phyloP scores from a whole-genome alignment of 2,329 filamentous ascomycete species.

The Pseudogymnoascus sp. region DNA sequence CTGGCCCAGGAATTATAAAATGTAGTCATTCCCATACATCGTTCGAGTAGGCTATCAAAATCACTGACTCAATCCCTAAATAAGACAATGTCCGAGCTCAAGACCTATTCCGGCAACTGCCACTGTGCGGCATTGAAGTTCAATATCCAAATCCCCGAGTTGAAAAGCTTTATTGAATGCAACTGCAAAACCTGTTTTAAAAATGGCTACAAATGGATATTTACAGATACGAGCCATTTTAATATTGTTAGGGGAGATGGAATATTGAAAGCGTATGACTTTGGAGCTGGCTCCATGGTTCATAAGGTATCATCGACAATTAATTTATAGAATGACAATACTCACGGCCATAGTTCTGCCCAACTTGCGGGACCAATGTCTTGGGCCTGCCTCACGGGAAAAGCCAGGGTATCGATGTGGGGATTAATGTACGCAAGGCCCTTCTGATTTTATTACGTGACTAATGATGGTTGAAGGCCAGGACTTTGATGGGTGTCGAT shows the following conservation, averaged over 20 bases:
- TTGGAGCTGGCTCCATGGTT: conserved; percentile 29
- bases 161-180: conserved; percentile 48
- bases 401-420: conserved; percentile 25
- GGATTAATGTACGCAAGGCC: conserved; percentile 35
- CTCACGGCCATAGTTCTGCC: conserved; percentile 38
- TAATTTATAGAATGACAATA: conserved; percentile 14
- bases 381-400: conserved; percentile 26
- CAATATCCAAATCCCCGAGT: conserved; percentile 44
- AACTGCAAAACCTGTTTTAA: conserved; percentile 59
- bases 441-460: no score
- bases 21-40: not conserved
- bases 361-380: conserved; percentile 39
- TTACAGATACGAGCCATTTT: conserved; percentile 28
- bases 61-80: not conserved
- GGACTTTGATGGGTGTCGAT: not conserved
- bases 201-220: conserved; percentile 37
- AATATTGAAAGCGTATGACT: conserved; percentile 37
- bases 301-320: conserved; percentile 32
- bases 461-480: not conserved
- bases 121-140: conserved; percentile 48
- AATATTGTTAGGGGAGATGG: conserved; percentile 39
- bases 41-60: not conserved
- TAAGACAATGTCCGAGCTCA: conserved; percentile 1
- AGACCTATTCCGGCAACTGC: conserved; percentile 44
- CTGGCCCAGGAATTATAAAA: not conserved